phyloP scores from a whole-genome alignment of 805 yeast species.

The Candida sphagnicola region DNA sequence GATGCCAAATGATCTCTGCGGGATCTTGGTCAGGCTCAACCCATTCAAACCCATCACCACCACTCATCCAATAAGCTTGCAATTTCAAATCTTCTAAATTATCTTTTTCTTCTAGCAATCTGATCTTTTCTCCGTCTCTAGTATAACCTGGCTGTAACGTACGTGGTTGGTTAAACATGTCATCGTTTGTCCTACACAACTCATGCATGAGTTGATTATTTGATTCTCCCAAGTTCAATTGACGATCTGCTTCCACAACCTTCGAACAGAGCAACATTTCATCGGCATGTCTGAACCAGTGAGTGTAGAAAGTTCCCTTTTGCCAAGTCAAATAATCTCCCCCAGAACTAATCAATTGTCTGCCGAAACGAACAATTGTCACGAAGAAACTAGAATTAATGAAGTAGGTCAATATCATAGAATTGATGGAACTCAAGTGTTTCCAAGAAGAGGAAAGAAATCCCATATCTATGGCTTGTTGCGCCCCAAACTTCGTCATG shows the following conservation, averaged over 20 bases:
- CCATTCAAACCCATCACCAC: conserved; percentile 88
- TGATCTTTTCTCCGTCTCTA: conserved; percentile 34
- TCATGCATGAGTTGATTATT: conserved; percentile 31
- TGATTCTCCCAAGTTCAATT: conserved; percentile 41
- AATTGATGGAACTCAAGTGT: conserved; percentile 43
- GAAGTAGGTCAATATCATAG: conserved; percentile 38
- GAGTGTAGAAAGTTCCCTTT: conserved; percentile 58
- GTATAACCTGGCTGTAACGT: conserved; percentile 31
- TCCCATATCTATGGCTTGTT: conserved; percentile 35
- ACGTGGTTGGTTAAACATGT: conserved; percentile 16
- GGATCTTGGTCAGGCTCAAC: conserved; percentile 90
- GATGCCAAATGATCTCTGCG: conserved; percentile 52
- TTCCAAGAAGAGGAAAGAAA: conserved; percentile 35
- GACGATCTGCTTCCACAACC: conserved; percentile 63
- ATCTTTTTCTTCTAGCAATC: conserved; percentile 40
- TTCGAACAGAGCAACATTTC: conserved; percentile 64
- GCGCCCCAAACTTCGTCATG: conserved; percentile 39
- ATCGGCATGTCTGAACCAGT: conserved; percentile 63
- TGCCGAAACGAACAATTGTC: conserved; percentile 37
- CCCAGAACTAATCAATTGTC: conserved; percentile 35
- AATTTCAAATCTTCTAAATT: conserved; percentile 64
- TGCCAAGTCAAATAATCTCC: conserved; percentile 60
- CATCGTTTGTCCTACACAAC: conserved; percentile 32
- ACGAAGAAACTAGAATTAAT: conserved; percentile 39
- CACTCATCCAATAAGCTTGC: conserved; percentile 83